Conservation (phyloP, 768 basidiomycete species). For the Vararia minispora region DNA sequence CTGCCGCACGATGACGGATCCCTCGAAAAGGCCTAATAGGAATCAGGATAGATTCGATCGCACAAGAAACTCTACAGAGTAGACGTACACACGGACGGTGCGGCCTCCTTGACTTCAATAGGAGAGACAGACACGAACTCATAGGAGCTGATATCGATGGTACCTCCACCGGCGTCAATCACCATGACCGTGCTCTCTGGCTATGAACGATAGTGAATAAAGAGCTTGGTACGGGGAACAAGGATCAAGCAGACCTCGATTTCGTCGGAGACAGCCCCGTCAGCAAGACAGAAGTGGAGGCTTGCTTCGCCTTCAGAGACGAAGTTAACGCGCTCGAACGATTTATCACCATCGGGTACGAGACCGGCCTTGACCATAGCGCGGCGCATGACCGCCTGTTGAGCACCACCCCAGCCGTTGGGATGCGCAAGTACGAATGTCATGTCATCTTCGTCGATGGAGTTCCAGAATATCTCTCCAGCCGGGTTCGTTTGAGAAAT, state of each 20-base stretch:
- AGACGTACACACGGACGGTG: constrained; percentile 30
- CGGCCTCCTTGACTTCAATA: constrained; percentile 35
- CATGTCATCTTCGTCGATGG: constrained; percentile 25
- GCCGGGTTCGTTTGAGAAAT: constrained; percentile 35
- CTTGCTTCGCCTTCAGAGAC: constrained; percentile 45
- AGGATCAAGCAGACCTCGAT: constrained; percentile 16
- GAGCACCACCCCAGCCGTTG: constrained; percentile 45
- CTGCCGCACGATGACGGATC: too few relatives aligned
- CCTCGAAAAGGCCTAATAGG: too few relatives aligned
- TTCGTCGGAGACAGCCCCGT: constrained; percentile 21
- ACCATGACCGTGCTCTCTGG: constrained; percentile 36
- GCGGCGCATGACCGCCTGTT: constrained; percentile 40
- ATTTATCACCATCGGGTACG: constrained; percentile 25
- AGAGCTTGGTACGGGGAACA: constrained; percentile 3
- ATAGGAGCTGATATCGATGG: constrained; percentile 49
- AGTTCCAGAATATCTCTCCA: constrained; percentile 29
- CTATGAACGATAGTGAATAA: constrained; percentile 17
- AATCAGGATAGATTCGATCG: too few relatives aligned
- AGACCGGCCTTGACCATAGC: constrained; percentile 39
- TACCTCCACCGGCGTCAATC: constrained; percentile 56
- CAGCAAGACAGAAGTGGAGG: constrained; percentile 35
- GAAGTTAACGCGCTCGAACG: constrained; percentile 30
- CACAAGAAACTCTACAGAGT: too few relatives aligned
- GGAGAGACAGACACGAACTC: constrained; percentile 22
- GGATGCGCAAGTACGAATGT: constrained; percentile 38